phyloP scores from a whole-genome alignment of 192 early-diverging fungal species.

The Backusella westeae region DNA sequence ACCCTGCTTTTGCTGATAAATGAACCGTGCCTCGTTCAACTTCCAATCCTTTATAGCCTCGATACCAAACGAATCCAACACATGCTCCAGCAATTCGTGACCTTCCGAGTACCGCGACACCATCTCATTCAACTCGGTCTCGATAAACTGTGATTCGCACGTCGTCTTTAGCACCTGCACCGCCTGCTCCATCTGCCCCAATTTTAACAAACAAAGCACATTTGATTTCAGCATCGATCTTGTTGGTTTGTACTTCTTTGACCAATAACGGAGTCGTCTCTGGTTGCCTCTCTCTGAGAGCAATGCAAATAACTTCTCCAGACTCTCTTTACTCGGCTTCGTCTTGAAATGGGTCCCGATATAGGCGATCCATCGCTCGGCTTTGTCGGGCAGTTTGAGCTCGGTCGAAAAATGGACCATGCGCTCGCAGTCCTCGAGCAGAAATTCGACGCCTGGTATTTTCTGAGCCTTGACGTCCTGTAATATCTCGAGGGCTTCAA shows the following conservation, averaged over 20 bases:
- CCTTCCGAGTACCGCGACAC: neutral
- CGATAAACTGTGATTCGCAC: neutral
- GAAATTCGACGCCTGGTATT: neutral
- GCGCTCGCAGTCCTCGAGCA: neutral
- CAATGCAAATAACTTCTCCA: neutral
- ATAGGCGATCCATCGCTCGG: neutral
- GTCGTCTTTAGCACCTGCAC: neutral
- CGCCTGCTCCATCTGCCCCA: neutral
- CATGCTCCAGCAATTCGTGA: constrained; percentile 9
- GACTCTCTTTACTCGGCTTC: neutral
- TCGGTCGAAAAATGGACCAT: constrained; percentile 2
- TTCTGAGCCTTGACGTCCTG: neutral
- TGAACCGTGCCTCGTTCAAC: neutral
- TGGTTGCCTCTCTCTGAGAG: neutral
- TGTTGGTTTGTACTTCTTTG: neutral
- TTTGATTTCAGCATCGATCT: neutral
- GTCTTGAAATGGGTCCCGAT: neutral
- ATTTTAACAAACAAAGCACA: neutral
- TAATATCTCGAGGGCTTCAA: neutral
- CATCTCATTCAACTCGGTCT: neutral
- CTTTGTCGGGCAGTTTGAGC: neutral
- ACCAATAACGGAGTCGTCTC: neutral
- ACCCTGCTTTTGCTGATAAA: neutral
- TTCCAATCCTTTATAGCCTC: neutral
- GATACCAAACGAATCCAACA: neutral